Percentiles rank a stretch among this genome's conserved stretches.
These are phyloP conservation scores for Barbarea vulgaris DNA, from an alignment of 345 rosid species.

Conservation along the genomic window DNA sequence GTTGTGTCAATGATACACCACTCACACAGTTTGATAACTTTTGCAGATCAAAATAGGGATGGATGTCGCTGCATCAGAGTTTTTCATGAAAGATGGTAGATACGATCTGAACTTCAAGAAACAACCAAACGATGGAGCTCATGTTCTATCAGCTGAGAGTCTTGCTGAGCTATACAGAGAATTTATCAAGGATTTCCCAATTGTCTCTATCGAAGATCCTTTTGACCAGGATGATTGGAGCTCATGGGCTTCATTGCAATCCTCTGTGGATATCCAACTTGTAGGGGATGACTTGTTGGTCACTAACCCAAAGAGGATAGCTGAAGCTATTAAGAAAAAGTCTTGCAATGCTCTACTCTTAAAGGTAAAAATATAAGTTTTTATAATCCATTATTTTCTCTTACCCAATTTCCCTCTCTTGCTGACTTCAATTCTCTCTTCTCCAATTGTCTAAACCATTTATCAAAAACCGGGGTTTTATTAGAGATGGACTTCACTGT, in stretches of 20 bases:
- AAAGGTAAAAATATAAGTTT: slow-evolving; percentile 51
- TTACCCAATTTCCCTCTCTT: background rate
- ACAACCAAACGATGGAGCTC: slow-evolving; percentile 90
- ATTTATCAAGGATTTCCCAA: slow-evolving; percentile 86
- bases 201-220: slow-evolving; percentile 94
- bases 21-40: background rate
- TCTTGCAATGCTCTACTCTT: slow-evolving; percentile 91
- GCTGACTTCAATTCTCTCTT: background rate
- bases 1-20: background rate
- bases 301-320: slow-evolving; percentile 92
- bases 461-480: background rate
- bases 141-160: slow-evolving; percentile 73
- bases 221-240: slow-evolving; percentile 99
- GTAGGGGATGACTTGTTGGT: slow-evolving; percentile 97
- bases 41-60: slow-evolving; percentile 93
- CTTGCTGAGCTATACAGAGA: slow-evolving; percentile 84
- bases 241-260: slow-evolving; percentile 85
- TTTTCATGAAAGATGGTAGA: slow-evolving; percentile 77
- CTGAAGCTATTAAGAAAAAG: slow-evolving; percentile 88
- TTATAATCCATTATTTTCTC: background rate
- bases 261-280: slow-evolving; percentile 87
- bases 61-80: slow-evolving; percentile 99
- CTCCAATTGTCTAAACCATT: background rate
- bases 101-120: slow-evolving; percentile 96
- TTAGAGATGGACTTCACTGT: background rate